Evolutionary conservation across 306 rosid species (phyloP).

Genomic region (Malus fusca): DNA sequence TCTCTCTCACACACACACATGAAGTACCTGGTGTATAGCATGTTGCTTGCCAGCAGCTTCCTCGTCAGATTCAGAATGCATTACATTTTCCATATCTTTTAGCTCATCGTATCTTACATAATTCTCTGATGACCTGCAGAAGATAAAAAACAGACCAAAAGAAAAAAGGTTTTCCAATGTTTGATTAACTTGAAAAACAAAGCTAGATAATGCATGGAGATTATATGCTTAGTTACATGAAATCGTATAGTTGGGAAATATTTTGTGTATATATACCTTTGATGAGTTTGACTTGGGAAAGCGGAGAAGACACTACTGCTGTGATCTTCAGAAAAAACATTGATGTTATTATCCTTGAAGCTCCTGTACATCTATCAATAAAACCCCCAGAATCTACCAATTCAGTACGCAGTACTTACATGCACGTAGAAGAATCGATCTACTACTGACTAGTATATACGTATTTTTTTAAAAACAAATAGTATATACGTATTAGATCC

Average conservation of each 20-base stretch:
- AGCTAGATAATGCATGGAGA: not conserved
- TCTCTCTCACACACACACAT: too few species aligned
- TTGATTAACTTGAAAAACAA: not conserved
- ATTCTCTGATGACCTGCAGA: constrained; percentile 14
- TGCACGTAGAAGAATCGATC: too few species aligned
- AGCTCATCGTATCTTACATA: not conserved
- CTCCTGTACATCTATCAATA: constrained; percentile 47
- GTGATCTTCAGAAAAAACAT: constrained; percentile 1
- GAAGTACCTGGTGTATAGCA: not conserved
- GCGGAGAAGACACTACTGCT: constrained; percentile 10
- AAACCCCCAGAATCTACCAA: not conserved
- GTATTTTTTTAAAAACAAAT: too few species aligned
- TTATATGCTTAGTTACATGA: not conserved
- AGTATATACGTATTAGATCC: not conserved
- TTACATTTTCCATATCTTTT: not conserved
- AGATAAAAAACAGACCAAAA: not conserved
- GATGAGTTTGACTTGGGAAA: constrained; percentile 2
- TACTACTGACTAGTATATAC: not conserved
- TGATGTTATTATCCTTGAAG: constrained; percentile 11
- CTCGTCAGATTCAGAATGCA: not conserved
- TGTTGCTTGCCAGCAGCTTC: not conserved
- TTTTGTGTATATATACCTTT: constrained; percentile 19
- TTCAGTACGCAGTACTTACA: not conserved
- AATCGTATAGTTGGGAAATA: too few species aligned
- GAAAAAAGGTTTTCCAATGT: not conserved